phyloP scores from a whole-genome alignment of 2,329 filamentous ascomycete genomes.

The Bipolaris cookei region DNA sequence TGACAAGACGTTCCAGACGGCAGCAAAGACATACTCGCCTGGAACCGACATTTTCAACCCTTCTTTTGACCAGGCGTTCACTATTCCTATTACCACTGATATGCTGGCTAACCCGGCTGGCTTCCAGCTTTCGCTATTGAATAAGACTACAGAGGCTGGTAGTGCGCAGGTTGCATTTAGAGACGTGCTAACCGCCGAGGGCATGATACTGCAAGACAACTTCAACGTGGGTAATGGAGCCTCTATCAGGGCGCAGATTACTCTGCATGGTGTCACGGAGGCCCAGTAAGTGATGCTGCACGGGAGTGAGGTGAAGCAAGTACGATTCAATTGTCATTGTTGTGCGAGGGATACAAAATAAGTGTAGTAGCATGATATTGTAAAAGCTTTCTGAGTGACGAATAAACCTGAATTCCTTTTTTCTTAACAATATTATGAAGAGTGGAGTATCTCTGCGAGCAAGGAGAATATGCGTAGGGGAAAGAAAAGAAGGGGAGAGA shows the following conservation, averaged over 20 bases:
- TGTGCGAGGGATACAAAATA: not conserved
- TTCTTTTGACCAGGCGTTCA: constrained; percentile 55
- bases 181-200: constrained; percentile 34
- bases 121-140: constrained; percentile 39
- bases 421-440: too few species aligned
- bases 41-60: constrained; percentile 59
- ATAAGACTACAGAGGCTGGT: constrained; percentile 37
- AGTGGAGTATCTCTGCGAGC: too few species aligned
- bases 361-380: not conserved
- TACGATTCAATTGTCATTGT: not conserved
- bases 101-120: constrained; percentile 28
- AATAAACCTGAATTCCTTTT: too few species aligned
- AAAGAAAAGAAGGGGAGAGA: too few species aligned
- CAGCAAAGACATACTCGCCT: constrained; percentile 52
- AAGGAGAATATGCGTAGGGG: too few species aligned
- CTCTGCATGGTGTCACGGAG: constrained; percentile 31
- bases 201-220: constrained; percentile 25
- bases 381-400: too few species aligned
- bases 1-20: constrained; percentile 52
- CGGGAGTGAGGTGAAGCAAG: not conserved
- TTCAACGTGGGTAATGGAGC: constrained; percentile 40
- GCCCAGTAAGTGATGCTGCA: constrained; percentile 11
- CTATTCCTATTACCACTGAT: constrained; percentile 50
- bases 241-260: constrained; percentile 32
- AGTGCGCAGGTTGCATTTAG: constrained; percentile 34